Evolutionary conservation across 768 basidiomycete genomes (phyloP).

Genomic region (Mycena capillaripes): DNA sequence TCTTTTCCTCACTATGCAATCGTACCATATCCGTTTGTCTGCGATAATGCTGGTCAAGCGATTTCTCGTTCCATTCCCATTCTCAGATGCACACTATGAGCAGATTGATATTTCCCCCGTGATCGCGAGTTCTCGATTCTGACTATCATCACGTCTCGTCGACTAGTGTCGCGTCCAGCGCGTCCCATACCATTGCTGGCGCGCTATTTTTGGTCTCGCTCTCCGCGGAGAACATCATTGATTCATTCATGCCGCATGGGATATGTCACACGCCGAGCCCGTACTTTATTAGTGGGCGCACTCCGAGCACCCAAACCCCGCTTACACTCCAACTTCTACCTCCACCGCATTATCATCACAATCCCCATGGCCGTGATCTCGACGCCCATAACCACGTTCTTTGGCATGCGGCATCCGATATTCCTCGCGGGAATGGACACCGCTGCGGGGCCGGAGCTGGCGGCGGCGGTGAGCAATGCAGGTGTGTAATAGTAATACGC

Average conservation of each 20-base stretch:
- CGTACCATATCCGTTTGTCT: not conserved
- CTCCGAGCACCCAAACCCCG: not conserved
- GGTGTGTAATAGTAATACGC: conserved; percentile 50
- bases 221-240: not conserved
- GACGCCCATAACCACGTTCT: conserved; percentile 76
- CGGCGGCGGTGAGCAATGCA: conserved; percentile 94
- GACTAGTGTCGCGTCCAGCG: not conserved
- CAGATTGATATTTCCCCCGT: too few species aligned
- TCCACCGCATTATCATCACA: not conserved
- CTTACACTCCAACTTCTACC: not conserved
- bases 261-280: not conserved
- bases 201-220: too few species aligned
- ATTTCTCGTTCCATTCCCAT: not conserved
- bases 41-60: not conserved
- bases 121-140: too few species aligned
- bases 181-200: too few species aligned
- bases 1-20: not conserved
- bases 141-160: too few species aligned
- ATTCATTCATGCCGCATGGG: not conserved
- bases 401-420: conserved; percentile 76
- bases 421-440: conserved; percentile 57
- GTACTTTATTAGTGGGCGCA: too few species aligned
- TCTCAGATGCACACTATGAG: too few species aligned
- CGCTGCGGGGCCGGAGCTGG: conserved; percentile 79
- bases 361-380: conserved; percentile 56